Evolutionary conservation across 352 stramenopile species (phyloP).

Genomic region (Pythium insidiosum): DNA sequence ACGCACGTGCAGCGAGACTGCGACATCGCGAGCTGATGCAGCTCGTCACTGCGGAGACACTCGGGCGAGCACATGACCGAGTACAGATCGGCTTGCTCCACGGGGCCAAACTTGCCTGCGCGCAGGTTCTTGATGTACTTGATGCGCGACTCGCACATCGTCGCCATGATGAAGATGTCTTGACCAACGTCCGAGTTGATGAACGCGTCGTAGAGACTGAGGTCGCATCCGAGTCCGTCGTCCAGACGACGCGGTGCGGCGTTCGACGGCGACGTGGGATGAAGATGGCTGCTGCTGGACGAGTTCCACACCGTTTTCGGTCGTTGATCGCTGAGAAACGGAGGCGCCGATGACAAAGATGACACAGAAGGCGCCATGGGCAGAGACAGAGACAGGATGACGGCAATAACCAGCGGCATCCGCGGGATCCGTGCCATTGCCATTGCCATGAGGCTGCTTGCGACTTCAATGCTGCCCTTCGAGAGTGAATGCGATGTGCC

Average conservation of each 20-base stretch:
- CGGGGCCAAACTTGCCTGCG: constrained; percentile 47
- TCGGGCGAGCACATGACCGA: constrained; percentile 80
- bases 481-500: too few relatives aligned
- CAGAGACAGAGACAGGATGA: neutral
- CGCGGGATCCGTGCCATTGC: too few relatives aligned
- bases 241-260: neutral
- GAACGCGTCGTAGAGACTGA: constrained; percentile 42
- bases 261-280: constrained; percentile 3
- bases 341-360: neutral
- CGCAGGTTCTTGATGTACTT: constrained; percentile 52
- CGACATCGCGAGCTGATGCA: constrained; percentile 73
- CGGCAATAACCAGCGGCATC: too few relatives aligned
- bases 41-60: constrained; percentile 68
- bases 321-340: neutral
- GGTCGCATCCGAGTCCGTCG: constrained; percentile 27
- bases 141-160: constrained; percentile 70
- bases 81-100: constrained; percentile 63
- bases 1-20: constrained; percentile 73
- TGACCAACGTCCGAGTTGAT: constrained; percentile 47
- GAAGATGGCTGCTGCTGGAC: neutral
- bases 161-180: constrained; percentile 64
- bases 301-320: neutral
- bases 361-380: too few relatives aligned
- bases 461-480: too few relatives aligned
- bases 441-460: too few relatives aligned